phyloP scores from a whole-genome alignment of 768 basidiomycete species.

The Phlegmacium glaucopus region DNA sequence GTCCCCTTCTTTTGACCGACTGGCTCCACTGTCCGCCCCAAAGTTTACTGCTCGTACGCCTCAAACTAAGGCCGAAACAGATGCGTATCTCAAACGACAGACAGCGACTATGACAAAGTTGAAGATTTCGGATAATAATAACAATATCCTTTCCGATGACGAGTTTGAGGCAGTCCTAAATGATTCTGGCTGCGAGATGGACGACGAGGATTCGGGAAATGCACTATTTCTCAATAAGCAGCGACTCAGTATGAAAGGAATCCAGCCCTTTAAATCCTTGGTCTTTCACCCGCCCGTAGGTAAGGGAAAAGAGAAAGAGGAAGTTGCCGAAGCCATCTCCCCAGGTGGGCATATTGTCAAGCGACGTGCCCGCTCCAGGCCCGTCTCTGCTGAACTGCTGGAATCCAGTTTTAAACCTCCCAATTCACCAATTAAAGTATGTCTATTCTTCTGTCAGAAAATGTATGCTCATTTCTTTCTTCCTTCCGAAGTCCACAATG shows the following conservation, averaged over 20 bases:
- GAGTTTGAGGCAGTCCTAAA: conserved; percentile 42
- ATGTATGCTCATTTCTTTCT: conserved; percentile 16
- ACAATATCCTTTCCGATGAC: conserved; percentile 30
- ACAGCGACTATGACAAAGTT: conserved; percentile 65
- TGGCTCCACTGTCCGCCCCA: conserved; percentile 53
- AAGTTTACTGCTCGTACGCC: conserved; percentile 48
- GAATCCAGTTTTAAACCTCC: conserved; percentile 45
- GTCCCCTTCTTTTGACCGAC: conserved; percentile 47
- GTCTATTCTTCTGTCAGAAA: neutral
- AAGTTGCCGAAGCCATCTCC: conserved; percentile 67
- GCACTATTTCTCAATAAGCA: conserved; percentile 29
- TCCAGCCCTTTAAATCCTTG: conserved; percentile 13
- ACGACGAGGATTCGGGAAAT: conserved; percentile 35
- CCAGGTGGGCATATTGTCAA: conserved; percentile 77
- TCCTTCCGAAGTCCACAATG: neutral
- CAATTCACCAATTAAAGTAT: conserved; percentile 38
- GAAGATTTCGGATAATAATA: conserved; percentile 52
- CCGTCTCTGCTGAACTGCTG: conserved; percentile 63
- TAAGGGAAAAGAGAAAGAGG: conserved; percentile 45
- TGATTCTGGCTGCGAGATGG: conserved; percentile 53
- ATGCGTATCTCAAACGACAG: conserved; percentile 45
- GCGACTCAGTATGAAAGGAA: conserved; percentile 18
- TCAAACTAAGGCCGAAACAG: conserved; percentile 53
- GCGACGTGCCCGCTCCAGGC: conserved; percentile 69
- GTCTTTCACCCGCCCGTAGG: conserved; percentile 12